Percentiles rank a stretch among this genome's conserved stretches.
phyloP scores from a whole-genome alignment of 108 stramenopile species.

The Nitzschia sp. region DNA sequence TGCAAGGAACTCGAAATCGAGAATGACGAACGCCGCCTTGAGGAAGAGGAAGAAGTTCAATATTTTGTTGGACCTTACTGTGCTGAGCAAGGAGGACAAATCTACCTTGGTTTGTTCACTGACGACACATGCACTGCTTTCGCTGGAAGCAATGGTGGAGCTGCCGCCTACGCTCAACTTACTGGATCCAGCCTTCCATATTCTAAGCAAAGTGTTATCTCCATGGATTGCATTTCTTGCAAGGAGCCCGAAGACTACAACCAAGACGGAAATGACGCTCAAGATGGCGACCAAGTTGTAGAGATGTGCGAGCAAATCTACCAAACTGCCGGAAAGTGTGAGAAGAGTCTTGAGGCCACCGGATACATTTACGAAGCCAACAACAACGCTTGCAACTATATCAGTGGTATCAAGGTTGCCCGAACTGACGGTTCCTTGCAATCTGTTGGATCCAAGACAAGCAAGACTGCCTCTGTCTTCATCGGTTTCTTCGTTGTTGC shows the following conservation, averaged over 20 bases:
- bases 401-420: constrained; percentile 76
- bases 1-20: constrained; percentile 33
- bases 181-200: constrained; percentile 60
- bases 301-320: constrained; percentile 72
- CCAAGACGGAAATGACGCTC: constrained; percentile 46
- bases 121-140: constrained; percentile 71
- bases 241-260: constrained; percentile 50
- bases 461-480: constrained; percentile 71
- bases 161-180: constrained; percentile 40
- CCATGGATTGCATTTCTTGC: constrained; percentile 68
- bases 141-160: constrained; percentile 52
- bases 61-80: constrained; percentile 84
- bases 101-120: constrained; percentile 74
- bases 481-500: constrained; percentile 79
- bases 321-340: constrained; percentile 75
- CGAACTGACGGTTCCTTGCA: constrained; percentile 63
- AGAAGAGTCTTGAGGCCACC: constrained; percentile 39
- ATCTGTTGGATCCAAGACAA: constrained; percentile 40
- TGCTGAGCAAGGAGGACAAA: constrained; percentile 68
- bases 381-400: constrained; percentile 78
- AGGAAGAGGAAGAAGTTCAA: constrained; percentile 31
- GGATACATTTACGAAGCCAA: constrained; percentile 44
- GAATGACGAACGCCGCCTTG: constrained; percentile 31
- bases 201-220: constrained; percentile 53
- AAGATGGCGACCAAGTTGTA: constrained; percentile 49